Evolutionary conservation across 768 basidiomycete genomes (phyloP).

Genomic region (Pleurotus cornucopiae): DNA sequence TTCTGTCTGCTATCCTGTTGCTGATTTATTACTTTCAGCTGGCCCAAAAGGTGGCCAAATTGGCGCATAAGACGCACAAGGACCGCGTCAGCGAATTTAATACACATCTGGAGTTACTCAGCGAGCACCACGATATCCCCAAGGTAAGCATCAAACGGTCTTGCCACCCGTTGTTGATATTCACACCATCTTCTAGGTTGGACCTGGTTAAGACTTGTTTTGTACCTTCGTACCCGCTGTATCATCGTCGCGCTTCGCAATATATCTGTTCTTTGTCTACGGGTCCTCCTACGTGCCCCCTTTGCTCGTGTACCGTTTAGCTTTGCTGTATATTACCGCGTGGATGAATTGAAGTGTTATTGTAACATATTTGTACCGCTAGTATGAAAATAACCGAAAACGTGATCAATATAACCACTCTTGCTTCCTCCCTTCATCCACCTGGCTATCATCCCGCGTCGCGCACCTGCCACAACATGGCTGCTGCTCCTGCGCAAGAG

Average conservation of each 20-base stretch:
- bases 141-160: constrained; percentile 48
- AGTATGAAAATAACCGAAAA: constrained; percentile 31
- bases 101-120: constrained; percentile 75
- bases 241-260: not conserved
- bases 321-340: constrained; percentile 1
- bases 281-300: constrained; percentile 7
- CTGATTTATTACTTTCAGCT: constrained; percentile 41
- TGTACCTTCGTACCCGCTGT: constrained; percentile 4
- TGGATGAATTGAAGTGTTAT: constrained; percentile 19
- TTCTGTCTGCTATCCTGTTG: too few species aligned
- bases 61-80: constrained; percentile 87
- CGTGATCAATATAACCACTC: constrained; percentile 24
- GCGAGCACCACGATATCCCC: constrained; percentile 94
- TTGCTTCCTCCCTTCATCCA: constrained; percentile 27
- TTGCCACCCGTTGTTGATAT: not conserved
- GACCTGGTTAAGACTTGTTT: constrained; percentile 66
- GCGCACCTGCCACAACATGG: constrained; percentile 34
- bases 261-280: not conserved
- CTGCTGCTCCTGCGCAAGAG: constrained; percentile 21
- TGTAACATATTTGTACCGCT: constrained; percentile 51
- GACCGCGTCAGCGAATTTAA: constrained; percentile 93
- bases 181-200: constrained; percentile 50
- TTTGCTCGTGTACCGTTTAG: not conserved
- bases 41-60: constrained; percentile 64
- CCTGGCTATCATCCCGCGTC: constrained; percentile 26